Conservation (phyloP, 495 filamentous ascomycete genomes). For the Filosporella fistucella region DNA sequence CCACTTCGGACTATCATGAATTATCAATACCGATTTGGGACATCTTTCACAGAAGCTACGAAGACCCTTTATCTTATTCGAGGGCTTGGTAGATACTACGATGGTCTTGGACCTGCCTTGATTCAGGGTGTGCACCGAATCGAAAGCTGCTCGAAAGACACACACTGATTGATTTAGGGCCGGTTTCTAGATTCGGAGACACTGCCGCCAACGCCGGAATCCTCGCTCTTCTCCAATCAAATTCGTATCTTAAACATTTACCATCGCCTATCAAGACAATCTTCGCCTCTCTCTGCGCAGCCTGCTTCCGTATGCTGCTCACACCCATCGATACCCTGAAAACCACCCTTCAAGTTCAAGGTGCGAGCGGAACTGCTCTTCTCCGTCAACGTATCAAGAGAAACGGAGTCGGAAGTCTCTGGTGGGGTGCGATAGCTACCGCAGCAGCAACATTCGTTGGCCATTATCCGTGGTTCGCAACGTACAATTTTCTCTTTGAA, state of each 20-base stretch:
- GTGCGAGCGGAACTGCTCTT: conserved; percentile 22
- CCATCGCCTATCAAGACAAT: conserved; percentile 27
- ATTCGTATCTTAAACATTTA: conserved; percentile 27
- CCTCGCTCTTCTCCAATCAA: conserved; percentile 28
- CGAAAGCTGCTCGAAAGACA: background rate
- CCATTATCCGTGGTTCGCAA: conserved; percentile 32
- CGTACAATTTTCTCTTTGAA: conserved; percentile 26
- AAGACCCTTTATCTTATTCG: conserved; percentile 24
- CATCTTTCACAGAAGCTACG: conserved; percentile 22
- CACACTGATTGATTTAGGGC: conserved; percentile 16
- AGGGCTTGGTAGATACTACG: conserved; percentile 27
- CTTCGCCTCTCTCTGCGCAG: conserved; percentile 30
- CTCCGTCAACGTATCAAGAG: conserved; percentile 31
- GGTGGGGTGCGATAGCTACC: conserved; percentile 32
- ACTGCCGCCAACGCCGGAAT: conserved; percentile 33
- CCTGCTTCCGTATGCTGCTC: conserved; percentile 29
- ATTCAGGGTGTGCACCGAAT: conserved; percentile 21
- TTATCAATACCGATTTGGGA: conserved; percentile 31
- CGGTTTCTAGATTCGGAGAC: conserved; percentile 30
- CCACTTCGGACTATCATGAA: conserved; percentile 34
- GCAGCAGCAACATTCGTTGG: conserved; percentile 31
- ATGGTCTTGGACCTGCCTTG: conserved; percentile 29
- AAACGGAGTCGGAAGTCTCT: conserved; percentile 28
- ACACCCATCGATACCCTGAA: conserved; percentile 32
- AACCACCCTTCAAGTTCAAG: conserved; percentile 31